phyloP scores from a whole-genome alignment of 305 asterid species.

The Fraxinus velutina region DNA sequence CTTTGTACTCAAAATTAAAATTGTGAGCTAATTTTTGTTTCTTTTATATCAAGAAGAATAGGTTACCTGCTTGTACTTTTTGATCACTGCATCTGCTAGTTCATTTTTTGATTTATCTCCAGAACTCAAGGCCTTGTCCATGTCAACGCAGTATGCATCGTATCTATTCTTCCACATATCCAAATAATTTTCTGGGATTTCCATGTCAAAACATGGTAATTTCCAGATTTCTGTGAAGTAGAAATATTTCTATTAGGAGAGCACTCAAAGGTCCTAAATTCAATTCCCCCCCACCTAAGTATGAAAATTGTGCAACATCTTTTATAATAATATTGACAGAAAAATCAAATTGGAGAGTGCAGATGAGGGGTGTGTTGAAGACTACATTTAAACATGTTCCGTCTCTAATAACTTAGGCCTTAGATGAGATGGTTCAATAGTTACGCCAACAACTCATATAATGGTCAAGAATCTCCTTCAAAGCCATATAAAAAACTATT shows the following conservation, averaged over 20 bases:
- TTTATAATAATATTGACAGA: neutral
- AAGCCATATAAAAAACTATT: neutral
- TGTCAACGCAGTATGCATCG: slow-evolving; percentile 40
- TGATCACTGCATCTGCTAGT: slow-evolving; percentile 51
- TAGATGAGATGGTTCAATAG: neutral
- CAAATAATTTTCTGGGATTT: slow-evolving; percentile 25
- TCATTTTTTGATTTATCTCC: slow-evolving; percentile 31
- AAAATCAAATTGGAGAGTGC: neutral
- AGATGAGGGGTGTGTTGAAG: neutral
- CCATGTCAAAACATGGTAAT: slow-evolving; percentile 41
- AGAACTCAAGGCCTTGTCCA: slow-evolving; percentile 38
- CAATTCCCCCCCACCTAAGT: neutral
- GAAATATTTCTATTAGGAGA: neutral
- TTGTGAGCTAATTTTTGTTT: neutral
- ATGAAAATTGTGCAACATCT: neutral
- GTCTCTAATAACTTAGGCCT: neutral
- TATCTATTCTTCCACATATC: slow-evolving; percentile 44
- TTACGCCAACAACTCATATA: neutral
- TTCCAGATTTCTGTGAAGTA: slow-evolving; percentile 48
- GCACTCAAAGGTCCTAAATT: neutral
- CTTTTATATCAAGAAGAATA: neutral
- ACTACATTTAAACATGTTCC: neutral
- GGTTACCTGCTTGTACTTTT: slow-evolving; percentile 63
- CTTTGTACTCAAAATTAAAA: neutral
- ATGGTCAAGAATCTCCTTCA: neutral